Evolutionary conservation across 2,329 filamentous ascomycete species (phyloP).

Genomic region (Passalora sequoiae): DNA sequence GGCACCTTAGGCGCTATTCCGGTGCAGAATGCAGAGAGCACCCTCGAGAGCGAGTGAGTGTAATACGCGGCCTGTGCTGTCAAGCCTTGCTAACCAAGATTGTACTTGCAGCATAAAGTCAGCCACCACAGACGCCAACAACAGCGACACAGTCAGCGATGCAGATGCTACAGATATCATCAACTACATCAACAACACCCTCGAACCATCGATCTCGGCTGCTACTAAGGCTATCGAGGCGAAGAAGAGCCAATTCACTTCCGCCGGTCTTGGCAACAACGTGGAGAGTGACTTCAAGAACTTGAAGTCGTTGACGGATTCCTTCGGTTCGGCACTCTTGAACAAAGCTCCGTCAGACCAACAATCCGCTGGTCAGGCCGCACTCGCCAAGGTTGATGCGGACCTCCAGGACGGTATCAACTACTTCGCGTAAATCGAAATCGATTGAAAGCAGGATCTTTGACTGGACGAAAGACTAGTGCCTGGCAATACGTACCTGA

Average conservation of each 20-base stretch:
- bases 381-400: slow-evolving; percentile 37
- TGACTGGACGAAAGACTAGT: too few species aligned
- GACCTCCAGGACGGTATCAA: slow-evolving; percentile 23
- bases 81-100: neutral
- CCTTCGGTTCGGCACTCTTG: slow-evolving; percentile 11
- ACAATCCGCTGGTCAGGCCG: slow-evolving; percentile 14
- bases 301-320: slow-evolving; percentile 11
- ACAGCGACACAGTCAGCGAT: slow-evolving; percentile 10
- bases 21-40: slow-evolving; percentile 14
- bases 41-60: slow-evolving; percentile 14
- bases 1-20: slow-evolving; percentile 15
- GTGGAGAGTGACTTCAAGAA: slow-evolving; percentile 14
- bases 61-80: neutral
- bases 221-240: slow-evolving; percentile 14
- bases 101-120: slow-evolving; percentile 11
- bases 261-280: slow-evolving; percentile 12
- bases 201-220: slow-evolving; percentile 15
- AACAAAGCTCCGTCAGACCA: slow-evolving; percentile 12
- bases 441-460: too few species aligned
- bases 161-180: slow-evolving; percentile 17
- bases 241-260: slow-evolving; percentile 18
- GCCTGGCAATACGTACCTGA: too few species aligned
- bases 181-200: slow-evolving; percentile 22
- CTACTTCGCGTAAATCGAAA: too few species aligned
- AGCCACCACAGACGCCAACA: slow-evolving; percentile 16